Base-by-base conservation (phyloP, 306 rosid species). In the Cucurbita moschata region DNA sequence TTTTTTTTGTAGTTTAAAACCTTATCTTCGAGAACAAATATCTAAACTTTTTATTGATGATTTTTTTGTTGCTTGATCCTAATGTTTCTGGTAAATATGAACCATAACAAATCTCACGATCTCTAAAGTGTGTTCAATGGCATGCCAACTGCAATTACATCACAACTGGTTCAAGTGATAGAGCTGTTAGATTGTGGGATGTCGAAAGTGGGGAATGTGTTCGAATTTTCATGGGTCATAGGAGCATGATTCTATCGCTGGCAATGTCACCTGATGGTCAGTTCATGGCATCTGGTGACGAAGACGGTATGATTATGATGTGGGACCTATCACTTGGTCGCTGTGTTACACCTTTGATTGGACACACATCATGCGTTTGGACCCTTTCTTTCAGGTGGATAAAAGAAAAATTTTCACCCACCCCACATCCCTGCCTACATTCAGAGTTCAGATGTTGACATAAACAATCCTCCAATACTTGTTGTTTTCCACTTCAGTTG, bases 131-230 rank as follows among this genome's bases (percentile, higher is more conserved):
- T 60, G 96, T 95, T 70, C 99, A 95, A 83, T 95, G 99, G 99
- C 99, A 95, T 80, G 86, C 81, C 84, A 95, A 95, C 90, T 95
- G 99, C 96, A 95, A 95, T 88, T 95, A 95, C 84, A 84, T 95
- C 30, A 96, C 97, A 37, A 91, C 99, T 23, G 99, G 99, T 46
- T 95, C 97, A 46, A 95, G 97, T 76, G 99, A 95, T 83, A 95
- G 91, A 83, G 91, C 96, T 18, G 99, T 91, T 44, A 77, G 99
- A 76, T 78, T 95, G 71, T 95, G 99, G 97, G 97, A 95, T 65
- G 97, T 95, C 74, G 97, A 88, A 63, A 91, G 87, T 79, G 99
- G 99, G 70, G 93, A 91, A 81, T 95, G 99, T 73, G 99, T 91
- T 65, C 87, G 97, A 67, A 89, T 95, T 79, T 91, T 95, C 70